Conservation (phyloP, 2,329 filamentous ascomycete genomes). For the Coniella lustricola region DNA sequence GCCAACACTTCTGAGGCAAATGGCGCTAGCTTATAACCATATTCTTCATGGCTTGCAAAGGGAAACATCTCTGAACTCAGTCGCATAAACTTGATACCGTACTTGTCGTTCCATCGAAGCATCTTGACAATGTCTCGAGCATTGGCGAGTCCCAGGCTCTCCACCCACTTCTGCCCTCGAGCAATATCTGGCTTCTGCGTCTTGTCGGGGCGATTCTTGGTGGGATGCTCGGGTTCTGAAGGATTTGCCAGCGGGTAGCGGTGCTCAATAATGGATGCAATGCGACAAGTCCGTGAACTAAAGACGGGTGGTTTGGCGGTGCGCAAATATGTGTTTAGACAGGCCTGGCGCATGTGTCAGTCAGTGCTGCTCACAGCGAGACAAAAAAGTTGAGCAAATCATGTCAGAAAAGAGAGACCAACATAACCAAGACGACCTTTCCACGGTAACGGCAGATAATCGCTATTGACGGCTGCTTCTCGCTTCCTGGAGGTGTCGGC, state of each 20-base stretch:
- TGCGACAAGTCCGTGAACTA: conserved; percentile 83
- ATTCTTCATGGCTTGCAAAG: conserved; percentile 80
- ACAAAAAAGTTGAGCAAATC: background rate
- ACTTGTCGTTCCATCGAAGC: conserved; percentile 85
- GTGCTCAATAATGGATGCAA: conserved; percentile 84
- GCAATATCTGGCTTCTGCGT: conserved; percentile 57
- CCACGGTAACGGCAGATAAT: conserved; percentile 81
- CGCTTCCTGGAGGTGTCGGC: conserved; percentile 41
- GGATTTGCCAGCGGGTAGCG: conserved; percentile 74
- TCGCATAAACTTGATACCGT: conserved; percentile 86
- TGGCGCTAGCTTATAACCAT: conserved; percentile 77
- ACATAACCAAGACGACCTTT: conserved; percentile 85
- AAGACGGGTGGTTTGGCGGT: conserved; percentile 78
- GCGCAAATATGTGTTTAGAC: conserved; percentile 86
- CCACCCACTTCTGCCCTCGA: conserved; percentile 65
- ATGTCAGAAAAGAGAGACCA: conserved; percentile 27
- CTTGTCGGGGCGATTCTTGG: conserved; percentile 80
- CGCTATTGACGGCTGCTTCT: conserved; percentile 74
- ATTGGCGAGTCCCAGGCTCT: conserved; percentile 73
- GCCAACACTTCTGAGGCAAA: conserved; percentile 75
- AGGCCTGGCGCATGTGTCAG: conserved; percentile 51
- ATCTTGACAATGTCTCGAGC: conserved; percentile 78
- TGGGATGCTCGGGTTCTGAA: conserved; percentile 68
- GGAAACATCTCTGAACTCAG: conserved; percentile 96
- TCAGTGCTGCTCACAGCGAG: too few species aligned